Evolutionary conservation across 1,284 basidiomycete species (phyloP).

Genomic region (Moniliella sp.): DNA sequence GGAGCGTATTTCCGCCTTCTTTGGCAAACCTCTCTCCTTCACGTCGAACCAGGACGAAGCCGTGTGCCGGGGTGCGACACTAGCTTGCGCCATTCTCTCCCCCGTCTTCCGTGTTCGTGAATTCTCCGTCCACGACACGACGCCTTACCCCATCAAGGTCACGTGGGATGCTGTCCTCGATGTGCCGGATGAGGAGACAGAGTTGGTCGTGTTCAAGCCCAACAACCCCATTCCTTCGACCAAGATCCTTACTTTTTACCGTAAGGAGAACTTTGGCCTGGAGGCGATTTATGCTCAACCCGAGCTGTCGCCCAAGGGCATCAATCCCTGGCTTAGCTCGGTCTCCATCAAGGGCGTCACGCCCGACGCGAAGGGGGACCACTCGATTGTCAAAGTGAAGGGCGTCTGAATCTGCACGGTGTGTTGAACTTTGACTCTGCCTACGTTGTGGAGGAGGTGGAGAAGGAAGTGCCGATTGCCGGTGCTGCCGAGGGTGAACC

Average conservation of each 20-base stretch:
- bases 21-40: conserved; percentile 22
- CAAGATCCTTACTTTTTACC: conserved; percentile 34
- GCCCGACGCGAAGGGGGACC: conserved; percentile 28
- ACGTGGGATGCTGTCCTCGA: conserved; percentile 31
- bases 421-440: conserved; percentile 31
- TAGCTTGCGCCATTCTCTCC: conserved; percentile 30
- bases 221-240: conserved; percentile 34
- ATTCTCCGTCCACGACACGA: conserved; percentile 29
- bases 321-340: conserved; percentile 27
- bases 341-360: conserved; percentile 28
- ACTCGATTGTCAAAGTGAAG: conserved; percentile 34
- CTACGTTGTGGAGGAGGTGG: conserved; percentile 31
- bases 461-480: conserved; percentile 30
- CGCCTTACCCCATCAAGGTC: conserved; percentile 33
- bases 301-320: conserved; percentile 18
- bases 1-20: conserved; percentile 24
- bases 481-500: conserved; percentile 18
- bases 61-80: conserved; percentile 27
- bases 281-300: conserved; percentile 25
- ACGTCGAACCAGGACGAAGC: conserved; percentile 33
- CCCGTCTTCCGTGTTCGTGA: conserved; percentile 33
- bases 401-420: conserved; percentile 30
- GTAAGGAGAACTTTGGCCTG: conserved; percentile 30
- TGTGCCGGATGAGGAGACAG: conserved; percentile 31
- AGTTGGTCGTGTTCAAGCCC: conserved; percentile 30